Conservation (phyloP, 2,329 filamentous ascomycete genomes). For the Fusarium domesticum region DNA sequence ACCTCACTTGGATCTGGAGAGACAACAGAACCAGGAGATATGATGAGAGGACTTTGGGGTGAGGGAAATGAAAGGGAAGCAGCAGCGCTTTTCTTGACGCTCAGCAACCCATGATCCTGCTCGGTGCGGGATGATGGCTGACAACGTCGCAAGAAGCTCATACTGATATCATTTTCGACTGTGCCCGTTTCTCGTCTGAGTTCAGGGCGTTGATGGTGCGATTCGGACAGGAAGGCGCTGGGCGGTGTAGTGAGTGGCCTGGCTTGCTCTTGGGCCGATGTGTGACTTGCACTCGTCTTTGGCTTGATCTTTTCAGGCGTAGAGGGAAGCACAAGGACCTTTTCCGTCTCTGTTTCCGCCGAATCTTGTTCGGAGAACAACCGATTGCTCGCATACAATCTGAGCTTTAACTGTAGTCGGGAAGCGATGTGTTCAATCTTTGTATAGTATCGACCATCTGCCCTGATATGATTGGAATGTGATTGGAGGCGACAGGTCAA, state of each 20-base stretch:
- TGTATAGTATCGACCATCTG: neutral
- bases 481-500: neutral
- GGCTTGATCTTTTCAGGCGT: neutral
- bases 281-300: neutral
- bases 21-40: neutral
- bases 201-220: neutral
- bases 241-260: neutral
- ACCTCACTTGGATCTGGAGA: neutral
- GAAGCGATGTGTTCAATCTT: neutral
- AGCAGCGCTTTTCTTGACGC: neutral
- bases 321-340: neutral
- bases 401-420: neutral
- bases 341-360: neutral
- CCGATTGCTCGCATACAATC: neutral
- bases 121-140: neutral
- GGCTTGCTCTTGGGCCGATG: neutral
- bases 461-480: neutral
- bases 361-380: neutral
- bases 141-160: neutral
- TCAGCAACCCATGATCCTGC: neutral
- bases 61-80: neutral
- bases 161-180: neutral
- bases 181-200: neutral
- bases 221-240: neutral
- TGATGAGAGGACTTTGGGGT: neutral